Evolutionary conservation across 495 filamentous ascomycete genomes (phyloP).

Genomic region (Penicillium alfredii): DNA sequence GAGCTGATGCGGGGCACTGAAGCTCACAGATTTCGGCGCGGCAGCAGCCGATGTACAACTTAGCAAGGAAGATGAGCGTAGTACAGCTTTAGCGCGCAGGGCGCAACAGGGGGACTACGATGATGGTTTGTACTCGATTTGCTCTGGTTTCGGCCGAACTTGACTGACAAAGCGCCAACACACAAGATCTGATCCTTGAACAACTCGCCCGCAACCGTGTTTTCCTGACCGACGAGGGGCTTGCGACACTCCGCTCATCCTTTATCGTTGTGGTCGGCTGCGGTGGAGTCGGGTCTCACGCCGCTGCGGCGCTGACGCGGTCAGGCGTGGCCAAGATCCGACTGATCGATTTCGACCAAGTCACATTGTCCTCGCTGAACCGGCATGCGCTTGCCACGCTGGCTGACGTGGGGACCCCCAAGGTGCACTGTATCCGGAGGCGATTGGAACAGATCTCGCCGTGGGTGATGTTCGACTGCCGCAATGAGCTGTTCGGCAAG

Average conservation of each 20-base stretch:
- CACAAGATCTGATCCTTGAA: slow-evolving; percentile 78
- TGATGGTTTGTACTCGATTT: slow-evolving; percentile 63
- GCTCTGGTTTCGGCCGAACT: background rate
- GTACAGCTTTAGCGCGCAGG: slow-evolving; percentile 66
- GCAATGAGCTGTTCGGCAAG: slow-evolving; percentile 76
- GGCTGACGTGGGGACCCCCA: slow-evolving; percentile 89
- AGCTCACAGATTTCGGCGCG: slow-evolving; percentile 72
- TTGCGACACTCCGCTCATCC: slow-evolving; percentile 68
- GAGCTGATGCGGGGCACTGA: slow-evolving; percentile 11
- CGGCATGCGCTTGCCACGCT: slow-evolving; percentile 91
- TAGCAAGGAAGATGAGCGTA: slow-evolving; percentile 72
- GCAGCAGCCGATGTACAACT: slow-evolving; percentile 48
- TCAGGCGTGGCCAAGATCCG: slow-evolving; percentile 83
- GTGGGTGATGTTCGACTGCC: slow-evolving; percentile 85
- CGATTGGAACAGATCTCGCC: slow-evolving; percentile 79
- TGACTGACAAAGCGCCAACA: slow-evolving; percentile 10
- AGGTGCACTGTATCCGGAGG: slow-evolving; percentile 76
- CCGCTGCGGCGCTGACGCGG: slow-evolving; percentile 75
- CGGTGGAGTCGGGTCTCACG: slow-evolving; percentile 92
- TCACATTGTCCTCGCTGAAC: slow-evolving; percentile 87
- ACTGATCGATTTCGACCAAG: slow-evolving; percentile 97
- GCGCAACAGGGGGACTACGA: slow-evolving; percentile 88
- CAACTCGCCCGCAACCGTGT: slow-evolving; percentile 92
- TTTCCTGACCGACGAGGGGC: slow-evolving; percentile 79
- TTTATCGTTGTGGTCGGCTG: slow-evolving; percentile 89